Percentiles rank a stretch among this genome's conserved stretches.
Evolutionary conservation across 257 asterid species (phyloP).

Genomic region (Salvia rosmarinus): DNA sequence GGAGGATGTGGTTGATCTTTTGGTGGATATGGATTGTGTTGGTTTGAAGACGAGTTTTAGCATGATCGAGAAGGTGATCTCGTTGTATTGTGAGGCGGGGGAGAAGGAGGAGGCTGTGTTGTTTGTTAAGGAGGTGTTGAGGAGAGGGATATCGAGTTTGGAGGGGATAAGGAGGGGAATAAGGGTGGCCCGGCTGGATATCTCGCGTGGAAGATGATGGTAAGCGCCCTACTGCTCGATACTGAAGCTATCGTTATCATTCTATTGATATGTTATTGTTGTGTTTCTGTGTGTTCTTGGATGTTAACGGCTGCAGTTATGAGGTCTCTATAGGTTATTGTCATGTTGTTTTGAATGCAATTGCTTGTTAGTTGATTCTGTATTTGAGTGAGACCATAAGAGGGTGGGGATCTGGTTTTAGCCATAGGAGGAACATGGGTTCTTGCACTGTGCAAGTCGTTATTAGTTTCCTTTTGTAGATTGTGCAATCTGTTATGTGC

Average conservation of each 20-base stretch:
- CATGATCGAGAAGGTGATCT: conserved; percentile 89
- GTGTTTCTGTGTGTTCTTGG: conserved; percentile 13
- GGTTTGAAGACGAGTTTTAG: conserved; percentile 82
- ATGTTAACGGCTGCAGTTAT: not conserved
- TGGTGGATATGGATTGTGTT: conserved; percentile 96
- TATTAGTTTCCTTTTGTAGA: not conserved
- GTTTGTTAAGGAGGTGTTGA: conserved; percentile 82
- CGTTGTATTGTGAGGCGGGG: conserved; percentile 86
- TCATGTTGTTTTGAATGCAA: conserved; percentile 12
- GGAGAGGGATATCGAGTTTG: conserved; percentile 58
- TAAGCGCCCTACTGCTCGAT: conserved; percentile 35
- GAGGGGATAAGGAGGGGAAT: conserved; percentile 55
- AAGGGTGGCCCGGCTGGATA: conserved; percentile 92
- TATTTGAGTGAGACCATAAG: not conserved
- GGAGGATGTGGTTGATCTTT: conserved; percentile 79
- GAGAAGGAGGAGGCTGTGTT: conserved; percentile 58
- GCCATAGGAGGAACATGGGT: not conserved
- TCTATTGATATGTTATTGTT: conserved; percentile 17
- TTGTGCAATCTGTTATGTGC: not conserved
- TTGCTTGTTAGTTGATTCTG: conserved; percentile 3
- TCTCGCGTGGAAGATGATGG: conserved; percentile 99
- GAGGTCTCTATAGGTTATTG: not conserved
- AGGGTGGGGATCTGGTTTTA: not conserved
- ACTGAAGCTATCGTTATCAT: not conserved
- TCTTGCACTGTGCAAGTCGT: not conserved